Conservation (phyloP, 805 yeast genomes). For the Nakazawaea laoshanensis region DNA sequence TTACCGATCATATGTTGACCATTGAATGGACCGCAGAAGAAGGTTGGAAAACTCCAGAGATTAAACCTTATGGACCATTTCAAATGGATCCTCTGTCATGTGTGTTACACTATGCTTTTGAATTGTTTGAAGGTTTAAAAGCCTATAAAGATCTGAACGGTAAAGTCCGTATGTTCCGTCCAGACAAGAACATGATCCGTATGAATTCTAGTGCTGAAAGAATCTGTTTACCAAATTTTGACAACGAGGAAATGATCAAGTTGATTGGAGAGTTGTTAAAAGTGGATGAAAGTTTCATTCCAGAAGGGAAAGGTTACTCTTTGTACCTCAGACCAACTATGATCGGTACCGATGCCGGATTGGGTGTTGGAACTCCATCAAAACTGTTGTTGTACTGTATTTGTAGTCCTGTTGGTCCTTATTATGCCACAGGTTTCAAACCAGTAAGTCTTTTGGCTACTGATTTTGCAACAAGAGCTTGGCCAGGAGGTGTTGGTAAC, state of each 20-base stretch:
- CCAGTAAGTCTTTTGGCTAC: slow-evolving; percentile 94
- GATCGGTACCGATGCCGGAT: slow-evolving; percentile 84
- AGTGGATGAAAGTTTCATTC: slow-evolving; percentile 72
- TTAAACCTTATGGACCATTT: slow-evolving; percentile 75
- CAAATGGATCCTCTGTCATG: slow-evolving; percentile 78
- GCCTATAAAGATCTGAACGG: slow-evolving; percentile 69
- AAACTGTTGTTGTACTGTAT: slow-evolving; percentile 80
- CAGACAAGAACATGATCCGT: slow-evolving; percentile 86
- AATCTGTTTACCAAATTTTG: slow-evolving; percentile 84
- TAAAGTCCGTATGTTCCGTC: slow-evolving; percentile 76
- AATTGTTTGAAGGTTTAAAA: slow-evolving; percentile 92
- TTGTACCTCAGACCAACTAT: slow-evolving; percentile 90
- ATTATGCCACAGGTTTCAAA: slow-evolving; percentile 90
- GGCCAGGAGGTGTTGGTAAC: slow-evolving; percentile 99
- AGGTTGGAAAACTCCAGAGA: slow-evolving; percentile 90
- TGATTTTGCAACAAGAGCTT: slow-evolving; percentile 92
- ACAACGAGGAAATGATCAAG: slow-evolving; percentile 66
- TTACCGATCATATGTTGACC: slow-evolving; percentile 86
- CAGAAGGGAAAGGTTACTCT: slow-evolving; percentile 82
- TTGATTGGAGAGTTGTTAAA: slow-evolving; percentile 69
- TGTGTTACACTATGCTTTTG: slow-evolving; percentile 93
- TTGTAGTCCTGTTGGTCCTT: slow-evolving; percentile 96
- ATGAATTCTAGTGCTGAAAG: slow-evolving; percentile 85
- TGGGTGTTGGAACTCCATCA: slow-evolving; percentile 81
- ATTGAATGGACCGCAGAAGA: slow-evolving; percentile 67